phyloP scores from a whole-genome alignment of 306 rosid genomes.

The Rosa persica region DNA sequence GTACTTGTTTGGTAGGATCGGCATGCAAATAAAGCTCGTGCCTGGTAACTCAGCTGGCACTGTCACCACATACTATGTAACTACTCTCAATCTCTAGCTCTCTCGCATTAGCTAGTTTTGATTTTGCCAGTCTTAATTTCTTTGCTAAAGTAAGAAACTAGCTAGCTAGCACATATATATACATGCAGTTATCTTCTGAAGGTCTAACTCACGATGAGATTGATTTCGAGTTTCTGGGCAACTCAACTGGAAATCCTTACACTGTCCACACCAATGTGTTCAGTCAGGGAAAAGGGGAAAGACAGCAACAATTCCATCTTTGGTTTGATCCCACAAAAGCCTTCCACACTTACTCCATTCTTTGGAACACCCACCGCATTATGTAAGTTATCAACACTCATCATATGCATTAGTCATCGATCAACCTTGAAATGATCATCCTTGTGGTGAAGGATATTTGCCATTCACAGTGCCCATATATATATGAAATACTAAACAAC shows the following conservation, averaged over 20 bases:
- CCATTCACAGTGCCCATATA: too few species aligned
- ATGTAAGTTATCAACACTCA: conserved; percentile 23
- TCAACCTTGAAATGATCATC: too few species aligned
- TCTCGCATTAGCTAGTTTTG: neutral
- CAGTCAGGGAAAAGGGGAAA: conserved; percentile 36
- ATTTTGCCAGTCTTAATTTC: neutral
- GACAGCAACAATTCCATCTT: conserved; percentile 41
- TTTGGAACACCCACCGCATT: conserved; percentile 38
- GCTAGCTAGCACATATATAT: too few species aligned
- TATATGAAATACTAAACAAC: too few species aligned
- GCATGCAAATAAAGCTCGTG: conserved; percentile 70
- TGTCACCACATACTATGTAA: conserved; percentile 77
- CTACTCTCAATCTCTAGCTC: neutral
- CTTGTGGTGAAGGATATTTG: too few species aligned
- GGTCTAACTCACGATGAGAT: conserved; percentile 46
- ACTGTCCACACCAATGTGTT: conserved; percentile 41
- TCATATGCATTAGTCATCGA: too few species aligned
- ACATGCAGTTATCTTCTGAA: conserved; percentile 64
- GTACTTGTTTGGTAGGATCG: conserved; percentile 65
- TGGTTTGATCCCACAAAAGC: conserved; percentile 49
- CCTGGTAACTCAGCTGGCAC: conserved; percentile 87
- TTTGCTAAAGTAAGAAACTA: neutral
- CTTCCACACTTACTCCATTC: conserved; percentile 44
- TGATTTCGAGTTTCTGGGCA: conserved; percentile 50
- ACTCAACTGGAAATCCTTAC: conserved; percentile 40